Evolutionary conservation across 345 rosid genomes (phyloP).

Genomic region (Eutrema japonicum): DNA sequence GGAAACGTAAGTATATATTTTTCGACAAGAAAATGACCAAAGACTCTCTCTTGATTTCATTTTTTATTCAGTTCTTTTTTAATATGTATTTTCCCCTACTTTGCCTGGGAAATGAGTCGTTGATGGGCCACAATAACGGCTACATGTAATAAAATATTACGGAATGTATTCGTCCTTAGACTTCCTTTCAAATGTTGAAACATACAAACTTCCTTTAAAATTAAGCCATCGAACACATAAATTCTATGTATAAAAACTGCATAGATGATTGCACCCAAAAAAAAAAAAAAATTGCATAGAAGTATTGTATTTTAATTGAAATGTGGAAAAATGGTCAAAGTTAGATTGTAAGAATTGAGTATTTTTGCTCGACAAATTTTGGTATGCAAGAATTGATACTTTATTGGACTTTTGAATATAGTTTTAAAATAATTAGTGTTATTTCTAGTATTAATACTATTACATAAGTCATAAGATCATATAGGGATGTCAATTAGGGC

Average conservation of each 20-base stretch:
- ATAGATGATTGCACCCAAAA: too few relatives aligned
- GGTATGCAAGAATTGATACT: neutral
- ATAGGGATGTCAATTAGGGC: too few relatives aligned
- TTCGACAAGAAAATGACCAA: neutral
- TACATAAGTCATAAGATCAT: neutral
- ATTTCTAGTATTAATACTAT: neutral
- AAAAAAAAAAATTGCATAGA: neutral
- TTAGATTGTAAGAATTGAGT: slow-evolving; percentile 2
- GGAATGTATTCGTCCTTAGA: neutral
- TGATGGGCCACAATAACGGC: neutral
- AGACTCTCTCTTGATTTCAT: neutral
- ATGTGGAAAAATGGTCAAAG: slow-evolving; percentile 18
- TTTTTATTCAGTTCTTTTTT: neutral
- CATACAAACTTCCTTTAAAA: neutral
- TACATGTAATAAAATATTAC: neutral
- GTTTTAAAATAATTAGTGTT: too few relatives aligned
- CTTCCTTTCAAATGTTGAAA: neutral
- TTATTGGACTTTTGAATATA: neutral
- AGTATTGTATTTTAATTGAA: slow-evolving; percentile 5
- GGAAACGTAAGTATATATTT: neutral
- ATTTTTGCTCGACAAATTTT: neutral
- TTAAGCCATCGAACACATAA: slow-evolving; percentile 7
- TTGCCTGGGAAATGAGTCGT: slow-evolving; percentile 16
- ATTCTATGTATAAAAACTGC: slow-evolving; percentile 15
- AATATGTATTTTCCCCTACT: neutral